Percentiles rank a stretch among this genome's conserved stretches.
phyloP scores from a whole-genome alignment of 768 basidiomycete species.

The Pisolithus microcarpus region DNA sequence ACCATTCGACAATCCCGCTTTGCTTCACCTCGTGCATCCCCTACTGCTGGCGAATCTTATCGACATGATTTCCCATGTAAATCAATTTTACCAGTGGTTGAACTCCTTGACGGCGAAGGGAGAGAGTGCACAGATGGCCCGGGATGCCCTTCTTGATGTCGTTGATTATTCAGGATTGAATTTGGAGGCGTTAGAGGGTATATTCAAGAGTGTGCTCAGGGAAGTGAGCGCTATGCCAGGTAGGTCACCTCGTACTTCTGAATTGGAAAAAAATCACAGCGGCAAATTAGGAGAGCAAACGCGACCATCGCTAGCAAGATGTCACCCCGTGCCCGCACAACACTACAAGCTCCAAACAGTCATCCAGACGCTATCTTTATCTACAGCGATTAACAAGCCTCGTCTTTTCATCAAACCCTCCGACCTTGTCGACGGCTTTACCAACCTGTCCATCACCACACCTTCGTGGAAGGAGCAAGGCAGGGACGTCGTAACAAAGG shows the following conservation, averaged over 20 bases:
- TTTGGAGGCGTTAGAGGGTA: slow-evolving; percentile 40
- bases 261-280: too few relatives aligned
- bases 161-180: slow-evolving; percentile 62
- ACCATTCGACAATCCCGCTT: slow-evolving; percentile 30
- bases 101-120: slow-evolving; percentile 46
- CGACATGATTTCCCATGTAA: slow-evolving; percentile 48
- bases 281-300: slow-evolving; percentile 39
- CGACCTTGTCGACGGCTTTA: slow-evolving; percentile 62
- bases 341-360: slow-evolving; percentile 35
- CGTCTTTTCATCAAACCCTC: slow-evolving; percentile 64
- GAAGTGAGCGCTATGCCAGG: slow-evolving; percentile 19
- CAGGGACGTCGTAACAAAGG: slow-evolving; percentile 61
- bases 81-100: slow-evolving; percentile 49
- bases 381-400: slow-evolving; percentile 53
- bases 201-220: slow-evolving; percentile 35
- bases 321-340: slow-evolving; percentile 47
- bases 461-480: slow-evolving; percentile 33
- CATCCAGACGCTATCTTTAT: slow-evolving; percentile 40
- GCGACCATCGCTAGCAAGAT: slow-evolving; percentile 50
- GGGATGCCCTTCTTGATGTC: slow-evolving; percentile 53
- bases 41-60: slow-evolving; percentile 46
- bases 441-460: slow-evolving; percentile 34
- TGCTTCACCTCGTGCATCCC: slow-evolving; percentile 61
- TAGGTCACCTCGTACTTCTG: slow-evolving; percentile 6
- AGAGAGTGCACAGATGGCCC: slow-evolving; percentile 60